These are phyloP conservation scores for Elsinoe ampelina DNA, from an alignment of 2,329 filamentous ascomycete species.

Conservation along the genomic window DNA sequence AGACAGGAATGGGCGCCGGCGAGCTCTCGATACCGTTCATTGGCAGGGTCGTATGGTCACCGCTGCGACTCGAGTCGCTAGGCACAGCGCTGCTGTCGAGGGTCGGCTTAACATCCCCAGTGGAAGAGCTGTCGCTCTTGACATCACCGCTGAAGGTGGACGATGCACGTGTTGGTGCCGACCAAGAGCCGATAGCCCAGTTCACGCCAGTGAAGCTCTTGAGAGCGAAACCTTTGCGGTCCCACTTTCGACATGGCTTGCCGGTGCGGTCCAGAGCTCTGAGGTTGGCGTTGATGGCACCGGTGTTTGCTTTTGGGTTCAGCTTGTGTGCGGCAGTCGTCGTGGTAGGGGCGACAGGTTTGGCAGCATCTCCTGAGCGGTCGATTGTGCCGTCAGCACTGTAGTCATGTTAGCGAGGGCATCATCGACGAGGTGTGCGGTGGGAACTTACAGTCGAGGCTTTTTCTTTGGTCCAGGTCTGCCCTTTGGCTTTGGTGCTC, in stretches of 20 bases:
- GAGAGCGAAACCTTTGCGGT: constrained; percentile 68
- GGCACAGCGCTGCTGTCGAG: constrained; percentile 49
- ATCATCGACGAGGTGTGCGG: not conserved
- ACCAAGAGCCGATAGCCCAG: constrained; percentile 79
- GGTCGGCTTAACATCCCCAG: constrained; percentile 48
- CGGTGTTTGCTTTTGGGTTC: constrained; percentile 91
- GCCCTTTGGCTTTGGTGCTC: constrained; percentile 59
- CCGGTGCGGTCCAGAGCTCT: constrained; percentile 88
- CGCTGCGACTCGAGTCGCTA: constrained; percentile 52
- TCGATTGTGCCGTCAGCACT: constrained; percentile 45
- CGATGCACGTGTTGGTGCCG: constrained; percentile 47
- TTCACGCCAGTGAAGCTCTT: constrained; percentile 86
- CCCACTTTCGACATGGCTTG: constrained; percentile 87
- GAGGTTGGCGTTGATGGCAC: constrained; percentile 92
- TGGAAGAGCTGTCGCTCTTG: constrained; percentile 45
- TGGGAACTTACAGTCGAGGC: constrained; percentile 68
- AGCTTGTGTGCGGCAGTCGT: constrained; percentile 59
- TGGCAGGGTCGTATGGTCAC: constrained; percentile 28
- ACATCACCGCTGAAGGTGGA: constrained; percentile 49
- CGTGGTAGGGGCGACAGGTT: constrained; percentile 28
- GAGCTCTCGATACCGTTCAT: constrained; percentile 28
- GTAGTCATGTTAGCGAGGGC: not conserved
- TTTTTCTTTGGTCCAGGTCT: constrained; percentile 98
- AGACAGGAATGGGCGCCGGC: constrained; percentile 31
- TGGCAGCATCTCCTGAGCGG: constrained; percentile 24